phyloP scores from a whole-genome alignment of 441 rosid species.

The Adansonia rubrostipa region DNA sequence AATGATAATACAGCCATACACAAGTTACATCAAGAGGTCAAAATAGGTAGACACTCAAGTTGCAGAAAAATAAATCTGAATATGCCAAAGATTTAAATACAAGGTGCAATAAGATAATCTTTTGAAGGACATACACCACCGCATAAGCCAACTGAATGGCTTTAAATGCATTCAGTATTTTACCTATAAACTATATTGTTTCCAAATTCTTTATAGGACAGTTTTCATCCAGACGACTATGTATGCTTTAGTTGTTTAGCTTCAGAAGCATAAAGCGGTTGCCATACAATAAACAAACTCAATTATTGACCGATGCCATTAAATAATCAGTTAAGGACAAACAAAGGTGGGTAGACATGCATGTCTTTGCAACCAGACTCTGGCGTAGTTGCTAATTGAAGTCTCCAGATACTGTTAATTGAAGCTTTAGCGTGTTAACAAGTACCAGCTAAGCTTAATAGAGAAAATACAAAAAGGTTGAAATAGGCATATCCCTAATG shows the following conservation, averaged over 20 bases:
- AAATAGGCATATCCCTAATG: neutral
- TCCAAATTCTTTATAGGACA: neutral
- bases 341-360: neutral
- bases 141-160: neutral
- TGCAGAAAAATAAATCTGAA: constrained; percentile 11
- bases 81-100: neutral
- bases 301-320: constrained; percentile 5
- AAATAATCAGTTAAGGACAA: constrained; percentile 7
- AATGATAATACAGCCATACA: neutral
- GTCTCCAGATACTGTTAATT: neutral
- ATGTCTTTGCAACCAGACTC: constrained; percentile 5
- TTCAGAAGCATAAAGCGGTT: neutral
- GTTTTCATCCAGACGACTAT: constrained; percentile 1
- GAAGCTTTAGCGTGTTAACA: constrained; percentile 4
- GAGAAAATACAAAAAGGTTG: neutral
- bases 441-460: neutral
- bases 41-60: neutral
- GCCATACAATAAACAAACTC: neutral
- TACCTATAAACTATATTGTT: neutral
- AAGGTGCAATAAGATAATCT: neutral
- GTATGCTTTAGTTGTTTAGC: neutral
- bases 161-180: neutral
- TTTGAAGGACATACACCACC: neutral
- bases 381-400: neutral
- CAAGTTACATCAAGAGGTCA: constrained; percentile 6